Conservation (phyloP, 345 rosid species). For the Eucalyptus virginea region DNA sequence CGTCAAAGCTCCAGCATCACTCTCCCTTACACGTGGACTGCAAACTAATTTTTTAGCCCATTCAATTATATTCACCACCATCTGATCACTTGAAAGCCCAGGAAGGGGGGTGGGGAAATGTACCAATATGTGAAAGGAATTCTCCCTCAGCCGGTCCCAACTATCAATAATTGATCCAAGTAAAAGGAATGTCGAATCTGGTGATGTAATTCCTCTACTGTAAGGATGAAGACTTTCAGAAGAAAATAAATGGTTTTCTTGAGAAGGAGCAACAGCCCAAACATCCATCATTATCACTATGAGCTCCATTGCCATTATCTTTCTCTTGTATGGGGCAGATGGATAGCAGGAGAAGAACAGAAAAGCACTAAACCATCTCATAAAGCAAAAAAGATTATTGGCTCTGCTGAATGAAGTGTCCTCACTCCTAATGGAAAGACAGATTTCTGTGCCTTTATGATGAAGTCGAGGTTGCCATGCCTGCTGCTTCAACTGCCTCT, state of each 20-base stretch:
- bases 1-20: constrained; percentile 90
- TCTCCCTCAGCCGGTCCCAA: constrained; percentile 94
- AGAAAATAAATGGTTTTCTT: constrained; percentile 13
- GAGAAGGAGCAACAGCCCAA: constrained; percentile 59
- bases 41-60: constrained; percentile 89
- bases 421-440: constrained; percentile 9
- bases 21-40: constrained; percentile 97
- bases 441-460: background rate
- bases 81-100: constrained; percentile 61
- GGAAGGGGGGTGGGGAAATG: constrained; percentile 91
- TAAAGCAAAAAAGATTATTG: constrained; percentile 63
- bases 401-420: constrained; percentile 35
- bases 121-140: constrained; percentile 78
- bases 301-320: constrained; percentile 94
- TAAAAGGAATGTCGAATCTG: constrained; percentile 62
- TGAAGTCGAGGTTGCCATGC: constrained; percentile 45
- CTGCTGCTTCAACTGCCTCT: constrained; percentile 77
- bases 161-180: constrained; percentile 93
- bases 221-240: constrained; percentile 53
- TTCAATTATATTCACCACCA: constrained; percentile 49
- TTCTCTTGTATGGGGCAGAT: constrained; percentile 91
- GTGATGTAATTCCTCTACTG: constrained; percentile 49
- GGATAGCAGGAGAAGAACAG: constrained; percentile 86
- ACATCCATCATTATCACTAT: constrained; percentile 67
- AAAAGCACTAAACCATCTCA: constrained; percentile 86